Evolutionary conservation across 73 alveolate genomes (phyloP).

Genomic region (Paramecium primaurelia): DNA sequence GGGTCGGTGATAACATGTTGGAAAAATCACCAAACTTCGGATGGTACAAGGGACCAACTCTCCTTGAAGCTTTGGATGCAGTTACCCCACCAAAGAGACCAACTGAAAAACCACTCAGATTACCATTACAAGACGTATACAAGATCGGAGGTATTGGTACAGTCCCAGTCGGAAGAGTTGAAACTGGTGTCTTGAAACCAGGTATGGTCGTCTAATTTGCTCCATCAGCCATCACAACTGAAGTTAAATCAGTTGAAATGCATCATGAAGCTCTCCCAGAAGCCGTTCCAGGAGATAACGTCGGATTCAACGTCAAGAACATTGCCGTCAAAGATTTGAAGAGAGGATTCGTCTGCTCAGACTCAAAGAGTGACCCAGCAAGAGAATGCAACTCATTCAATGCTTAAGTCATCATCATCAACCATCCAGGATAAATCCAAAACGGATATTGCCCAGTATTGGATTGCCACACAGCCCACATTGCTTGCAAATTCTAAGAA

Average conservation of each 20-base stretch:
- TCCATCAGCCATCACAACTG: constrained; percentile 82
- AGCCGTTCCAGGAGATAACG: constrained; percentile 97
- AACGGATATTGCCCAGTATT: constrained; percentile 95
- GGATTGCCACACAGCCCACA: constrained; percentile 97
- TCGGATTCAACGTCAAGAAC: constrained; percentile 86
- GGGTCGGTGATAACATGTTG: constrained; percentile 90
- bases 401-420: constrained; percentile 90
- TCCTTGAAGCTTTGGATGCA: constrained; percentile 92
- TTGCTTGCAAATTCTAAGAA: constrained; percentile 90
- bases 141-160: constrained; percentile 94
- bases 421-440: constrained; percentile 94
- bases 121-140: constrained; percentile 92
- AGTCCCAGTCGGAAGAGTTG: constrained; percentile 96
- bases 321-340: constrained; percentile 79
- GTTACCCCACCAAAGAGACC: constrained; percentile 92
- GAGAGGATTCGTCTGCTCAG: constrained; percentile 77
- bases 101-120: constrained; percentile 89
- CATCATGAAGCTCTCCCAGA: constrained; percentile 90
- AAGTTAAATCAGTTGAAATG: constrained; percentile 90
- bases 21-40: constrained; percentile 84
- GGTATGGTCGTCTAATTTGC: constrained; percentile 89
- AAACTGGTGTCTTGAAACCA: constrained; percentile 93
- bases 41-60: constrained; percentile 98
- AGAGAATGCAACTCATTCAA: constrained; percentile 67
- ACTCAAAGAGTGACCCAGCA: constrained; percentile 77